These are phyloP conservation scores for Metschnikowia gelsemii DNA, from an alignment of 805 yeast species.

Conservation along the genomic window DNA sequence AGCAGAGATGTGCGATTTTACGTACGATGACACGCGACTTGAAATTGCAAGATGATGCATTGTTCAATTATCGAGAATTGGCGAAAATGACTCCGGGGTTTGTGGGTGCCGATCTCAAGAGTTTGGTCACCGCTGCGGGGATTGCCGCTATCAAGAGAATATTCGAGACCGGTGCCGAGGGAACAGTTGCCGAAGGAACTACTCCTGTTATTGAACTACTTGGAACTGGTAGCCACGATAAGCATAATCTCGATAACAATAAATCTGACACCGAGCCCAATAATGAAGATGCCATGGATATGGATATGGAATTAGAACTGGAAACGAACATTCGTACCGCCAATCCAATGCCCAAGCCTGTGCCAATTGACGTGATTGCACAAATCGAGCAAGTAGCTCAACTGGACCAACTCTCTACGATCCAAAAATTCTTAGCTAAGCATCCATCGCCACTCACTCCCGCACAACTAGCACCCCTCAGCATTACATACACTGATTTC, in stretches of 20 bases:
- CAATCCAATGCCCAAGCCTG: too few species aligned
- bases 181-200: too few species aligned
- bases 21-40: slow-evolving; percentile 67
- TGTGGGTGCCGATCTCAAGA: slow-evolving; percentile 96
- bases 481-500: slow-evolving; percentile 79
- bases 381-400: too few species aligned
- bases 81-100: slow-evolving; percentile 96
- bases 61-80: slow-evolving; percentile 63
- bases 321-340: too few species aligned
- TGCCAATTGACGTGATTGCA: too few species aligned
- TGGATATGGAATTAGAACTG: slow-evolving; percentile 23
- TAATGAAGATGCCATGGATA: slow-evolving; percentile 34
- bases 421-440: slow-evolving; percentile 65
- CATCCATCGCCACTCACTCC: slow-evolving; percentile 80
- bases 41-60: slow-evolving; percentile 54
- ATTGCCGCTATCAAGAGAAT: slow-evolving; percentile 91
- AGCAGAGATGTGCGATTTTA: slow-evolving; percentile 72
- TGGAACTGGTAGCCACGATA: too few species aligned
- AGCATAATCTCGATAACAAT: too few species aligned
- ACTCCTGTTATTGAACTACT: too few species aligned
- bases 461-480: slow-evolving; percentile 72
- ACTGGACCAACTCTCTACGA: slow-evolving; percentile 51
- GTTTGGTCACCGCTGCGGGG: slow-evolving; percentile 93
- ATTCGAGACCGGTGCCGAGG: too few species aligned
- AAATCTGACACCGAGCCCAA: too few species aligned